Percentiles rank a stretch among this genome's conserved stretches.
These are phyloP conservation scores for Phialophora verrucosa DNA, from an alignment of 2,329 filamentous ascomycete species.

Conservation along the genomic window DNA sequence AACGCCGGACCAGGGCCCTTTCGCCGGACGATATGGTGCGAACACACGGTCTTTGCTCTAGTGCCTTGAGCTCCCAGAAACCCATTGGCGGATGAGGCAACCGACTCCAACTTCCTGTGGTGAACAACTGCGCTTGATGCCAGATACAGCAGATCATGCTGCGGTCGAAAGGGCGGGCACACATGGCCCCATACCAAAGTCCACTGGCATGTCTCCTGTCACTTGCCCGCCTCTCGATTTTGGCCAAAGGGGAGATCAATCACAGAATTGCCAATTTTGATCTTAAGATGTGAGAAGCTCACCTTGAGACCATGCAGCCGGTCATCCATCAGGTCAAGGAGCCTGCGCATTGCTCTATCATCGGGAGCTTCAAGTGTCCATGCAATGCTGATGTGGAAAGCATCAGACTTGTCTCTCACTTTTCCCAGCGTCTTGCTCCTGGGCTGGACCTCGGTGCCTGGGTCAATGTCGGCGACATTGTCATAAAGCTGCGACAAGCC, in stretches of 20 bases:
- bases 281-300: constrained; percentile 67
- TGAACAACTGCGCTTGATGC: not conserved
- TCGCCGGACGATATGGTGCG: not conserved
- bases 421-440: constrained; percentile 38
- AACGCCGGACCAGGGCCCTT: not conserved
- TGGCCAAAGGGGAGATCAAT: constrained; percentile 40
- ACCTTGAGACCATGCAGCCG: constrained; percentile 51
- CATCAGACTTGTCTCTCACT: constrained; percentile 55
- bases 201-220: not conserved
- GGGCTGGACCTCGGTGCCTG: constrained; percentile 14
- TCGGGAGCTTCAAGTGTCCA: constrained; percentile 72
- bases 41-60: not conserved
- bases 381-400: constrained; percentile 87
- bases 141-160: not conserved
- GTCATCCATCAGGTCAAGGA: constrained; percentile 35
- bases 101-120: not conserved
- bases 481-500: constrained; percentile 74
- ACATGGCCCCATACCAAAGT: not conserved
- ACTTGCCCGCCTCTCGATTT: constrained; percentile 5
- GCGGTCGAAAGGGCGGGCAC: not conserved
- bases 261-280: constrained; percentile 75
- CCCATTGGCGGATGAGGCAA: not conserved
- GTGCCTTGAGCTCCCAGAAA: not conserved
- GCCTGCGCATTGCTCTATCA: constrained; percentile 48
- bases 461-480: constrained; percentile 11